These are phyloP conservation scores for Saccharomycopsis malanga DNA, from an alignment of 805 yeast genomes.

Conservation along the genomic window DNA sequence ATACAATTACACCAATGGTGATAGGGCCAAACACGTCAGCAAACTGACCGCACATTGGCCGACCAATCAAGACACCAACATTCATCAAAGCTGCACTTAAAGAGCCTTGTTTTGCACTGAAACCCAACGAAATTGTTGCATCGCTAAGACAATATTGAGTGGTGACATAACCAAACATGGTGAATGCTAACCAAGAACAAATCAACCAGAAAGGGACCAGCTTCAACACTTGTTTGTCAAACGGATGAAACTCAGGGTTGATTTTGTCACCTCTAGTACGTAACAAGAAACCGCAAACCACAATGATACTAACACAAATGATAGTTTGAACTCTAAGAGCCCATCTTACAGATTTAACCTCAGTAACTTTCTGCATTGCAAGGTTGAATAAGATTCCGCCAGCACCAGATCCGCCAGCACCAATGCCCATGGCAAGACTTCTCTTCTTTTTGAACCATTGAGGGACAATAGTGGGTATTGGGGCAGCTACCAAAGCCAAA, in stretches of 20 bases:
- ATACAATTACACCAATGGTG: slow-evolving; percentile 36
- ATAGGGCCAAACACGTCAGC: slow-evolving; percentile 48
- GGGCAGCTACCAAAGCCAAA: slow-evolving; percentile 41
- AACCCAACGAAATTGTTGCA: slow-evolving; percentile 55
- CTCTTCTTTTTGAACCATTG: slow-evolving; percentile 52
- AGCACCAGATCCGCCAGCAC: slow-evolving; percentile 35
- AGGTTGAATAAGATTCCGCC: slow-evolving; percentile 40
- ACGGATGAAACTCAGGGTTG: slow-evolving; percentile 32
- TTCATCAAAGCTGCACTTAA: slow-evolving; percentile 54
- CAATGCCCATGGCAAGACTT: slow-evolving; percentile 33
- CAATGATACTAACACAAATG: slow-evolving; percentile 31
- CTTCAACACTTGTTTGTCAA: slow-evolving; percentile 36
- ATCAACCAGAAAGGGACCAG: slow-evolving; percentile 39
- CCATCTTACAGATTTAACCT: slow-evolving; percentile 28
- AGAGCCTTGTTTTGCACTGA: slow-evolving; percentile 46
- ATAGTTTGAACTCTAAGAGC: slow-evolving; percentile 34
- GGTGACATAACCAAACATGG: slow-evolving; percentile 56
- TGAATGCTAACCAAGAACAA: slow-evolving; percentile 36
- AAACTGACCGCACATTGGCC: slow-evolving; percentile 48
- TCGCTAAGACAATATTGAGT: slow-evolving; percentile 53
- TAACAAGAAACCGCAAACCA: slow-evolving; percentile 31
- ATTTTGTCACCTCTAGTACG: slow-evolving; percentile 34
- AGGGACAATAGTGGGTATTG: slow-evolving; percentile 42
- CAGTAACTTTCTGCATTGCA: slow-evolving; percentile 31
- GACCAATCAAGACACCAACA: slow-evolving; percentile 47